These are phyloP conservation scores for Colletotrichum coccodes DNA, from an alignment of 2,329 filamentous ascomycete species.

Conservation along the genomic window DNA sequence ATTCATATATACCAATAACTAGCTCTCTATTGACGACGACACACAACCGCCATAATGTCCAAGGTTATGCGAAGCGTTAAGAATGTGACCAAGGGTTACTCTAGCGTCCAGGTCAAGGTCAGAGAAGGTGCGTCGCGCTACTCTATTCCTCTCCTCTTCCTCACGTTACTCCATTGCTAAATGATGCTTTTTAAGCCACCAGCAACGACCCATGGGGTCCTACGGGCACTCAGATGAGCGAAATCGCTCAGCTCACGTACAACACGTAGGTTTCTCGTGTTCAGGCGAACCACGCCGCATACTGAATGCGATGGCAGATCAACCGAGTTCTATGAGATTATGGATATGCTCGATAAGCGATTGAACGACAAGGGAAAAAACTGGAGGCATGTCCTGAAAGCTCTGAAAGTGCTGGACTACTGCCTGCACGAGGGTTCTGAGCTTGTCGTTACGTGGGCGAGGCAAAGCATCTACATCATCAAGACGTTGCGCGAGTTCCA, in stretches of 20 bases:
- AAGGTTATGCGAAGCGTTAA: constrained; percentile 98
- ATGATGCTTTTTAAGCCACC: constrained; percentile 72
- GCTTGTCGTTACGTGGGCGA: constrained; percentile 95
- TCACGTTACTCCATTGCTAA: constrained; percentile 38
- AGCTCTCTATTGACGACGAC: not conserved
- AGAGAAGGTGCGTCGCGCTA: constrained; percentile 79
- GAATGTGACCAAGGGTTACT: constrained; percentile 99
- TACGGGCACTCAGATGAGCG: constrained; percentile 97
- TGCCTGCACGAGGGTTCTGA: constrained; percentile 97
- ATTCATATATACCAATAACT: not conserved
- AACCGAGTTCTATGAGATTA: constrained; percentile 98
- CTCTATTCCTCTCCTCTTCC: not conserved
- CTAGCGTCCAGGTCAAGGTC: constrained; percentile 95
- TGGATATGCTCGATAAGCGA: constrained; percentile 99
- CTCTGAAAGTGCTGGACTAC: constrained; percentile 97
- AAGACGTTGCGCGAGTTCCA: constrained; percentile 98
- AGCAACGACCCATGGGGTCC: constrained; percentile 99
- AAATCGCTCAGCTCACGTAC: constrained; percentile 97
- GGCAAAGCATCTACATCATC: constrained; percentile 98
- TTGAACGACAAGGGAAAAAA: constrained; percentile 99
- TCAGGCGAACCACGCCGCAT: not conserved
- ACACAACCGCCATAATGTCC: constrained; percentile 73
- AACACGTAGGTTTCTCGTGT: constrained; percentile 78
- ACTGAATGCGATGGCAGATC: constrained; percentile 64
- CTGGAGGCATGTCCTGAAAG: constrained; percentile 98